Conservation (phyloP, 805 yeast species). For the Zygosaccharomyces lentus region DNA sequence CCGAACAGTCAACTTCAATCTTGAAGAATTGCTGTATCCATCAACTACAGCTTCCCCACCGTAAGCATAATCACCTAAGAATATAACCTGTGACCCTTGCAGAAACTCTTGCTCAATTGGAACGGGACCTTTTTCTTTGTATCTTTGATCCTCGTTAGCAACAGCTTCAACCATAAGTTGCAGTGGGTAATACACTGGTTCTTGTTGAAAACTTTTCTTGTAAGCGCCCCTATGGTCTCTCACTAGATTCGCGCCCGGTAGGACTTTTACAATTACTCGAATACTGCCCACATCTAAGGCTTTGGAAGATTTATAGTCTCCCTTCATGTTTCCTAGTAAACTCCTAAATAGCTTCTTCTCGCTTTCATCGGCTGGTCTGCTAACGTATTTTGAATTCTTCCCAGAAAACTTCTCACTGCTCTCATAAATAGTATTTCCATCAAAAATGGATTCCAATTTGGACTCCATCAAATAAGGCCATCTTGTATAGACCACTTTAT, state of each 20-base stretch:
- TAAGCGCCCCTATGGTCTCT: slow-evolving; percentile 70
- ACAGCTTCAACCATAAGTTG: slow-evolving; percentile 78
- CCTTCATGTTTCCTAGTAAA: slow-evolving; percentile 38
- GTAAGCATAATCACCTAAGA: slow-evolving; percentile 81
- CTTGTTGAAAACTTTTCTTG: slow-evolving; percentile 60
- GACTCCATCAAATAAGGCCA: slow-evolving; percentile 94
- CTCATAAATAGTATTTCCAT: slow-evolving; percentile 46
- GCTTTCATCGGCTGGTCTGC: slow-evolving; percentile 43
- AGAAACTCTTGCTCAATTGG: slow-evolving; percentile 86
- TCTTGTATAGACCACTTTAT: slow-evolving; percentile 62
- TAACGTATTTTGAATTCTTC: slow-evolving; percentile 33
- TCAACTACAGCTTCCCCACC: slow-evolving; percentile 72
- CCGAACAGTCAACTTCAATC: slow-evolving; percentile 51
- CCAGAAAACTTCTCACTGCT: slow-evolving; percentile 14
- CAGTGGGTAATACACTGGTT: slow-evolving; percentile 60
- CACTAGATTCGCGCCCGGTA: slow-evolving; percentile 70
- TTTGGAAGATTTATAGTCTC: slow-evolving; percentile 45
- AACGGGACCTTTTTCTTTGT: slow-evolving; percentile 61
- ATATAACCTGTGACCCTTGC: slow-evolving; percentile 60
- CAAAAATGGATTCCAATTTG: slow-evolving; percentile 58
- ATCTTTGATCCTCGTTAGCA: slow-evolving; percentile 68
- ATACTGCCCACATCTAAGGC: slow-evolving; percentile 60
- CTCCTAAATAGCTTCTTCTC: slow-evolving; percentile 46
- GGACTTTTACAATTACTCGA: slow-evolving; percentile 62
- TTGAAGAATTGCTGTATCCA: slow-evolving; percentile 48